Evolutionary conservation across 2,329 filamentous ascomycete genomes (phyloP).

Genomic region (Diaporthe helianthi): DNA sequence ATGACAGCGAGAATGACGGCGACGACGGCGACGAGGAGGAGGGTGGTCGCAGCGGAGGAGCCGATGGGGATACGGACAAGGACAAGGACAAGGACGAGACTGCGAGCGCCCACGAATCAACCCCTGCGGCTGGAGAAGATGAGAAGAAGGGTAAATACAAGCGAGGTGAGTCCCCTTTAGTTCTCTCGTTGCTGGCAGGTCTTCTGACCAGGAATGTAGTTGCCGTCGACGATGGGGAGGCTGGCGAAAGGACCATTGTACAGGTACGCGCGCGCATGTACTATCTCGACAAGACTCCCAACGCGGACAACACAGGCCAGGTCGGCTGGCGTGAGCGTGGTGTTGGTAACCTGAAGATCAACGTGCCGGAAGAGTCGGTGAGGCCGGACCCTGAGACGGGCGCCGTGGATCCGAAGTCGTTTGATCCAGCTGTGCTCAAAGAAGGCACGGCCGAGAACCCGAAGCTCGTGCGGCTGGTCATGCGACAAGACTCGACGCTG

Average conservation of each 20-base stretch:
- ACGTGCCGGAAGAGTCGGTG: conserved; percentile 68
- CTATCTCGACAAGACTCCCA: conserved; percentile 66
- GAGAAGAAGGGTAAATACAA: conserved; percentile 73
- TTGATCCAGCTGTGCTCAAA: conserved; percentile 61
- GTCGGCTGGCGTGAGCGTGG: conserved; percentile 91
- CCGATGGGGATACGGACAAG: conserved; percentile 51
- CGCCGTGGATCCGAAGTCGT: conserved; percentile 57
- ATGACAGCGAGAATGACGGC: conserved; percentile 53
- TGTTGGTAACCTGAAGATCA: conserved; percentile 83
- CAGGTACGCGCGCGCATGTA: conserved; percentile 85
- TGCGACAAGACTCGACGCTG: conserved; percentile 90
- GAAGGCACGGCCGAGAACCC: conserved; percentile 45
- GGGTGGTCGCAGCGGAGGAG: conserved; percentile 39
- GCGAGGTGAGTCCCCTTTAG: conserved; percentile 64
- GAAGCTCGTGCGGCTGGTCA: conserved; percentile 76
- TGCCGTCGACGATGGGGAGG: conserved; percentile 83
- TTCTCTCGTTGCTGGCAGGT: not conserved
- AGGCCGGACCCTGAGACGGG: conserved; percentile 60
- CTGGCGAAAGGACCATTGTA: conserved; percentile 78
- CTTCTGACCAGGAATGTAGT: conserved; percentile 51
- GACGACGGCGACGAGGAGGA: conserved; percentile 57
- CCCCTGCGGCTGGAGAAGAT: conserved; percentile 56
- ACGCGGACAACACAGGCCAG: conserved; percentile 46
- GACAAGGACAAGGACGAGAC: conserved; percentile 52
- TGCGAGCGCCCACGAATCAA: conserved; percentile 58